phyloP scores from a whole-genome alignment of 345 rosid genomes.

The Salix caprea region DNA sequence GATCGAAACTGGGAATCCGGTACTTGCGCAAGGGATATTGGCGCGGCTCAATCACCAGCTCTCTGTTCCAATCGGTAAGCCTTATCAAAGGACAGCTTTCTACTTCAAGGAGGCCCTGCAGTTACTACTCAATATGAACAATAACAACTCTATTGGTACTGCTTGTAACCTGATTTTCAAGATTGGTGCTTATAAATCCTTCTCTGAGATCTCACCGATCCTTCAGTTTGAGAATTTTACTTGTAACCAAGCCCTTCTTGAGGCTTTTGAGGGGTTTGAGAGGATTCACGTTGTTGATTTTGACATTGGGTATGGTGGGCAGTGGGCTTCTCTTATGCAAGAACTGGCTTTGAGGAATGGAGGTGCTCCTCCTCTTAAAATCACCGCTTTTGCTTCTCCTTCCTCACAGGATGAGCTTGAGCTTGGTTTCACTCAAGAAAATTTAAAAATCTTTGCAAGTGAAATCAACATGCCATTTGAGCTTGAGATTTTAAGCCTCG shows the following conservation, averaged over 20 bases:
- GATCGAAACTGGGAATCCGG: slow-evolving; percentile 66
- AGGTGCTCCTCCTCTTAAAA: slow-evolving; percentile 51
- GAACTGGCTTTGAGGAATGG: slow-evolving; percentile 61
- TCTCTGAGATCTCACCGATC: slow-evolving; percentile 82
- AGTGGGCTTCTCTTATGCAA: slow-evolving; percentile 96
- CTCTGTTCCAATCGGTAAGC: slow-evolving; percentile 60
- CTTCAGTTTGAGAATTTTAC: slow-evolving; percentile 85
- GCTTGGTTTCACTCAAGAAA: slow-evolving; percentile 65
- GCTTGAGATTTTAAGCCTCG: slow-evolving; percentile 54
- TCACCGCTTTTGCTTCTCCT: slow-evolving; percentile 66
- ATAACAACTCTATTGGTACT: slow-evolving; percentile 8
- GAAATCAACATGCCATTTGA: slow-evolving; percentile 67
- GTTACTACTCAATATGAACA: slow-evolving; percentile 39
- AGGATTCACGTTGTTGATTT: slow-evolving; percentile 83
- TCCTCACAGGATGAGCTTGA: slow-evolving; percentile 51
- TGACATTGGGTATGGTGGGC: slow-evolving; percentile 83
- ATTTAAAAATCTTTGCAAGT: slow-evolving; percentile 59
- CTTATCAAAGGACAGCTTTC: slow-evolving; percentile 73
- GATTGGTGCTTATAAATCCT: slow-evolving; percentile 76
- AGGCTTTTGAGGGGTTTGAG: slow-evolving; percentile 50
- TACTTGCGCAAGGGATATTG: slow-evolving; percentile 99
- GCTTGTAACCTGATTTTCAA: slow-evolving; percentile 53
- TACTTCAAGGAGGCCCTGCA: slow-evolving; percentile 74
- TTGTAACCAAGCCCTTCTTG: slow-evolving; percentile 79
- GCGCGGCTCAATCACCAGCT: slow-evolving; percentile 99